These are phyloP conservation scores for Suillus discolor DNA, from an alignment of 768 basidiomycete species.

Conservation along the genomic window DNA sequence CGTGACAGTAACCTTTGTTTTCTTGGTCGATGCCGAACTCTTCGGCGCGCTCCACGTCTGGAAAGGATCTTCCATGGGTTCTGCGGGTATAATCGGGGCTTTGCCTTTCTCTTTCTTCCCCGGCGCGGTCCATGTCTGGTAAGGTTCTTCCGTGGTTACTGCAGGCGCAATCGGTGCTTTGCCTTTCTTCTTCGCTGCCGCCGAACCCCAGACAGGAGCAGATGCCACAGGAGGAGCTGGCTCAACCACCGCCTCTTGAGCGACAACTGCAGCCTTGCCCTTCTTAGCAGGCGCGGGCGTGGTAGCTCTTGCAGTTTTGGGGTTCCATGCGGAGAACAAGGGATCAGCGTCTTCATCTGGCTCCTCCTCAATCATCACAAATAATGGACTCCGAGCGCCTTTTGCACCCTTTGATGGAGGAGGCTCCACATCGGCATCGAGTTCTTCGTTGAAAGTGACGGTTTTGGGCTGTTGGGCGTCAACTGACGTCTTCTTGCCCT, in stretches of 20 bases:
- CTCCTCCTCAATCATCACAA: constrained; percentile 30
- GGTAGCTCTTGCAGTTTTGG: background rate
- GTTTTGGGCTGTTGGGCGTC: constrained; percentile 16
- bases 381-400: constrained; percentile 13
- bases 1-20: constrained; percentile 5
- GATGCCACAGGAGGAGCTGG: constrained; percentile 8
- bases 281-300: constrained; percentile 17
- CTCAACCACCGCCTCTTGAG: constrained; percentile 19
- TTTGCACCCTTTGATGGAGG: constrained; percentile 25
- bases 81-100: background rate
- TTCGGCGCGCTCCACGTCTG: background rate
- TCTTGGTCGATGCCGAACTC: background rate
- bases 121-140: background rate
- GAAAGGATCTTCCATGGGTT: background rate
- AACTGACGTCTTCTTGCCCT: constrained; percentile 26
- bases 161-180: constrained; percentile 6
- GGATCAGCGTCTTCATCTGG: constrained; percentile 28
- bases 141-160: background rate
- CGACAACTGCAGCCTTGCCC: constrained; percentile 3
- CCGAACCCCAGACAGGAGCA: constrained; percentile 10
- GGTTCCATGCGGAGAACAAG: constrained; percentile 2
- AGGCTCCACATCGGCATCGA: constrained; percentile 24
- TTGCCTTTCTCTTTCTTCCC: constrained; percentile 25
- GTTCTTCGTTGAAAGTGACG: constrained; percentile 20
- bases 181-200: constrained; percentile 21